Evolutionary conservation across 1,139 yeast species (phyloP).

Genomic region (Candida smagusa): DNA sequence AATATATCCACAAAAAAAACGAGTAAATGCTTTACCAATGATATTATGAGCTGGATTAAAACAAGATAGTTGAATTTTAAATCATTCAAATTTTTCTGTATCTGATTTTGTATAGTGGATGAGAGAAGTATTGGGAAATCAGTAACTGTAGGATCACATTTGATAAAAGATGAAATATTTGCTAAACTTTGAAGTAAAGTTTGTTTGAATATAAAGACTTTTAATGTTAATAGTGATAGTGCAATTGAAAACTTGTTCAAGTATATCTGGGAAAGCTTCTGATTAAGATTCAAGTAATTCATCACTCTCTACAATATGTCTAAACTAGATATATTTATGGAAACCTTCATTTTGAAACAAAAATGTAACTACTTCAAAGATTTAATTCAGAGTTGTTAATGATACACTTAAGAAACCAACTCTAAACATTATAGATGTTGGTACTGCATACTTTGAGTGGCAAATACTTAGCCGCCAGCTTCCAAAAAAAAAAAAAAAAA

Average conservation of each 20-base stretch:
- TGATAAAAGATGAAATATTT: constrained; percentile 29
- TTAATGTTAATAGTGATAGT: constrained; percentile 43
- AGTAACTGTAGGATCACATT: constrained; percentile 35
- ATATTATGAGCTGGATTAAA: constrained; percentile 32
- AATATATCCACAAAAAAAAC: constrained; percentile 67
- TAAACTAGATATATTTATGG: too few relatives aligned
- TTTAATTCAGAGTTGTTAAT: too few relatives aligned
- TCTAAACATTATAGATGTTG: neutral
- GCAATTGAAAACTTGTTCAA: constrained; percentile 53
- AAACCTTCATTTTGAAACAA: too few relatives aligned
- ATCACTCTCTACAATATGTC: neutral
- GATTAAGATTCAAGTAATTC: constrained; percentile 30
- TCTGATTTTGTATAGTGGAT: constrained; percentile 42
- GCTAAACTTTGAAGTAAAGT: constrained; percentile 40
- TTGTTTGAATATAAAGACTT: constrained; percentile 45
- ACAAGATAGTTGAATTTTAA: constrained; percentile 11
- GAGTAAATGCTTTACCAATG: constrained; percentile 57
- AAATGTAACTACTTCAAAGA: too few relatives aligned
- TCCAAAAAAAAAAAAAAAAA: constrained; percentile 4
- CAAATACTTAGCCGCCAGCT: too few relatives aligned
- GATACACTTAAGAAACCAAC: too few relatives aligned
- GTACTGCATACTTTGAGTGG: neutral
- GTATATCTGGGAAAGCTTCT: constrained; percentile 56
- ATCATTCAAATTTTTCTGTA: constrained; percentile 14
- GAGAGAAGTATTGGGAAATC: constrained; percentile 59